Conservation (phyloP, 352 stramenopile genomes). For the Thalassiosira oceanica region DNA sequence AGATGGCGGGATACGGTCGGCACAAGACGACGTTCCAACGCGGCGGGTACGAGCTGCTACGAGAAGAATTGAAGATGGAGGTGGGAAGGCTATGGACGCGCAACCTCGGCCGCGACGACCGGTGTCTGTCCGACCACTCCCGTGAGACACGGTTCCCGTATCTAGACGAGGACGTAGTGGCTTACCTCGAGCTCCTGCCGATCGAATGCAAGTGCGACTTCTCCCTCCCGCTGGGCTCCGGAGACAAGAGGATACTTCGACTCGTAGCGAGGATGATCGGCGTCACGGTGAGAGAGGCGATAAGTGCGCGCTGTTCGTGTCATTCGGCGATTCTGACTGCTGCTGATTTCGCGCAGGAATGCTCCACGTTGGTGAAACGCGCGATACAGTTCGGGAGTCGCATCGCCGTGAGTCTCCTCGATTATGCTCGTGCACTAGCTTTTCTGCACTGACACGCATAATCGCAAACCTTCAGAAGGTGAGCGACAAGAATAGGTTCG, state of each 20-base stretch:
- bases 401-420: too few species aligned
- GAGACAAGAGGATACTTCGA: slow-evolving; percentile 90
- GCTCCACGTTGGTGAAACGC: slow-evolving; percentile 85
- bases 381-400: slow-evolving; percentile 93
- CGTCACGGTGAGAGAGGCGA: slow-evolving; percentile 67
- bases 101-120: slow-evolving; percentile 95
- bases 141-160: slow-evolving; percentile 93
- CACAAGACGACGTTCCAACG: slow-evolving; percentile 87
- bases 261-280: slow-evolving; percentile 82
- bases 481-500: slow-evolving; percentile 81
- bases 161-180: slow-evolving; percentile 90
- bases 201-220: slow-evolving; percentile 85
- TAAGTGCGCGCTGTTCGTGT: not conserved
- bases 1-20: slow-evolving; percentile 92
- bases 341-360: slow-evolving; percentile 26
- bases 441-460: too few species aligned
- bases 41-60: slow-evolving; percentile 74
- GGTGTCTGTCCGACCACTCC: slow-evolving; percentile 88
- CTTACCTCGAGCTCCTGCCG: slow-evolving; percentile 79
- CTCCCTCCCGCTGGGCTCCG: slow-evolving; percentile 79
- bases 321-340: slow-evolving; percentile 26
- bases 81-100: slow-evolving; percentile 90
- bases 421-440: too few species aligned
- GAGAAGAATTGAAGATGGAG: slow-evolving; percentile 87
- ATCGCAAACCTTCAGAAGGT: too few species aligned